A percentile compares a stretch with the other conserved stretches of the same genome.
phyloP scores from a whole-genome alignment of 2,329 filamentous ascomycete genomes.

The Aspergillus piperis region DNA sequence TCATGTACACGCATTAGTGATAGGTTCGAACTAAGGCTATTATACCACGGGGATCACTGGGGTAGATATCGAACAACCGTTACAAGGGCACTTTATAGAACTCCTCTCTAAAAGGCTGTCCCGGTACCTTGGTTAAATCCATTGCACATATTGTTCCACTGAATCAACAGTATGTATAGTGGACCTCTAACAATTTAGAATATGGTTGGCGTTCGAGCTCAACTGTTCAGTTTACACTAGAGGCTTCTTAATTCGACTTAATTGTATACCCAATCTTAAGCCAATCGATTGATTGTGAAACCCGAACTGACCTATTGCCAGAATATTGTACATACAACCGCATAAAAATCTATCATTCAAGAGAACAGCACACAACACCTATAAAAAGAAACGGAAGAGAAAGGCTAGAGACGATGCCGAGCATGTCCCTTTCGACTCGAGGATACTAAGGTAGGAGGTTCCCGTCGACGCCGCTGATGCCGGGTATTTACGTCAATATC shows the following conservation, averaged over 20 bases:
- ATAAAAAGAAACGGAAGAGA: slow-evolving; percentile 17
- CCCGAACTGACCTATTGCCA: slow-evolving; percentile 8
- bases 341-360: slow-evolving; percentile 24
- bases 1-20: background rate
- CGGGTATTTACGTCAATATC: slow-evolving; percentile 31
- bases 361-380: slow-evolving; percentile 10
- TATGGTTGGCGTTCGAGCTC: no score
- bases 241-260: background rate
- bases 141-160: no score
- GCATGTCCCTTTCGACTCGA: slow-evolving; percentile 24
- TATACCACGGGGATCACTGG: no score
- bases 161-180: no score
- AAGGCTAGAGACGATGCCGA: slow-evolving; percentile 23
- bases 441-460: slow-evolving; percentile 18
- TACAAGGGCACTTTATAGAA: no score
- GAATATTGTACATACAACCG: slow-evolving; percentile 25
- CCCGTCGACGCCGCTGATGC: slow-evolving; percentile 31
- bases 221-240: background rate
- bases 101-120: no score
- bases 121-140: no score
- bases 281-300: background rate
- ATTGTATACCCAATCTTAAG: background rate
- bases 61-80: no score
- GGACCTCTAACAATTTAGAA: no score
- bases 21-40: no score